phyloP scores from a whole-genome alignment of 139 green algal species.

The Pleodorina starrii region DNA sequence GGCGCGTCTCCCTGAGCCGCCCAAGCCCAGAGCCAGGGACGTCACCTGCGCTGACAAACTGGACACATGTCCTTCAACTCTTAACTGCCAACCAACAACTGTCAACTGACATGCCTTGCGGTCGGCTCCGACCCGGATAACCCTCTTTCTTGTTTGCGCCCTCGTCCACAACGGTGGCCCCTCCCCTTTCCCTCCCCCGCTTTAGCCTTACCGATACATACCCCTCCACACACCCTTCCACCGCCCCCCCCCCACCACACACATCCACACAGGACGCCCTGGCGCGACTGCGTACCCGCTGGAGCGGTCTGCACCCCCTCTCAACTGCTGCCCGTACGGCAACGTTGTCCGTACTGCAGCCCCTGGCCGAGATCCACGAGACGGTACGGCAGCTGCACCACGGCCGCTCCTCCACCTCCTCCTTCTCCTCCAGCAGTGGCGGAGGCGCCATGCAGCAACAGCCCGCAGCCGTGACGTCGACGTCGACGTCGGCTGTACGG shows the following conservation, averaged over 20 bases:
- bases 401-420: background rate
- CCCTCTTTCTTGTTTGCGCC: no score
- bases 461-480: no score
- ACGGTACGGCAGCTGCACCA: constrained; percentile 1
- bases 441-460: background rate
- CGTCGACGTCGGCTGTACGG: background rate
- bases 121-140: no score
- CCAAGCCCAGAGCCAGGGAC: no score
- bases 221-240: no score
- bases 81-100: no score
- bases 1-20: no score
- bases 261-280: background rate
- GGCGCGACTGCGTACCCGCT: background rate
- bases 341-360: constrained; percentile 32
- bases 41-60: no score
- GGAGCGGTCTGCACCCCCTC: constrained; percentile 35
- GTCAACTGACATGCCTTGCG: no score
- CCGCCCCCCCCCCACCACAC: background rate
- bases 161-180: no score
- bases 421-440: background rate
- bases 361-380: constrained; percentile 37
- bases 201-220: background rate
- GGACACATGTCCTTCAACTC: no score
- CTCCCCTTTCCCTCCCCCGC: no score
- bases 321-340: background rate